A percentile compares a stretch with the other conserved stretches of the same genome.
Conservation (phyloP, 352 stramenopile genomes). For the Thraustochytrium aureum region DNA sequence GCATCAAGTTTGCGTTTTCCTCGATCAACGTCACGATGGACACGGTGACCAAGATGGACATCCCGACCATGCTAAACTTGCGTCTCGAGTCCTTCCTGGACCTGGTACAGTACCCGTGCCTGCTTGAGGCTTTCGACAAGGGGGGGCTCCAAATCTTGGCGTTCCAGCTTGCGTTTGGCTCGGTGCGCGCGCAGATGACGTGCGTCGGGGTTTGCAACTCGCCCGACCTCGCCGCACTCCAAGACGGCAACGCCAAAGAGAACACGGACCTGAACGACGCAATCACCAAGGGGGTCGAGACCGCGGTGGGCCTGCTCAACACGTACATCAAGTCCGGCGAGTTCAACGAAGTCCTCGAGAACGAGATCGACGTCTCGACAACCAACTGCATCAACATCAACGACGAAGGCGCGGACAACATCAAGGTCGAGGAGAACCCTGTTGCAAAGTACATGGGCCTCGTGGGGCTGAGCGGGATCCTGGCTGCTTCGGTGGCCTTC, state of each 20-base stretch:
- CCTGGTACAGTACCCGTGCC: slow-evolving; percentile 20
- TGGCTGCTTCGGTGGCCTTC: background rate
- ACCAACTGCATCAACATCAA: background rate
- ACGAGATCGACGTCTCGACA: background rate
- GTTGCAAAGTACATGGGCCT: slow-evolving; percentile 18
- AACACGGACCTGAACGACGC: background rate
- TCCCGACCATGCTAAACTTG: background rate
- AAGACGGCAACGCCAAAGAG: background rate
- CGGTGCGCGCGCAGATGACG: background rate
- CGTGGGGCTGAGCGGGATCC: background rate
- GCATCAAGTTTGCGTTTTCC: background rate
- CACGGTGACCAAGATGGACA: background rate
- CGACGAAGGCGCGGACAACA: background rate
- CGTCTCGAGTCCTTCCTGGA: background rate
- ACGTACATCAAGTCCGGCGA: background rate
- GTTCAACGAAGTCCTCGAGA: background rate
- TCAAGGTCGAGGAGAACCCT: background rate
- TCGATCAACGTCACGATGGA: background rate
- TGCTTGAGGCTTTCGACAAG: slow-evolving; percentile 1
- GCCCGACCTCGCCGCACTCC: background rate
- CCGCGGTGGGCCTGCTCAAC: background rate
- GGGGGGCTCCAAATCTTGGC: background rate
- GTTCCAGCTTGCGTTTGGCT: background rate
- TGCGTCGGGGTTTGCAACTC: slow-evolving; percentile 32
- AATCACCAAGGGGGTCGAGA: background rate